phyloP scores from a whole-genome alignment of 441 rosid genomes.

The Dalechampia spathulata region DNA sequence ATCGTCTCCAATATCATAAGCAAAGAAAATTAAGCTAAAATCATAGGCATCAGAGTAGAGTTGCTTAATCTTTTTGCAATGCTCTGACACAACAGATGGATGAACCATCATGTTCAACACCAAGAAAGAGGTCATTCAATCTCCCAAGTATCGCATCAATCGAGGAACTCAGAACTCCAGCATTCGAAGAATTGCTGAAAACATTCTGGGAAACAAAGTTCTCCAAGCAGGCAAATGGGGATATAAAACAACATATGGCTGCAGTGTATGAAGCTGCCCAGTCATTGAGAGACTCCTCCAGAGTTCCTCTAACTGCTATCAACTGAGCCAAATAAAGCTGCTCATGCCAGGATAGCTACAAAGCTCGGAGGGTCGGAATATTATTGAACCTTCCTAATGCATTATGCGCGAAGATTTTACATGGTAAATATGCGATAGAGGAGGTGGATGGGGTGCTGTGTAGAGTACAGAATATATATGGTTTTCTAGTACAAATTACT shows the following conservation, averaged over 20 bases:
- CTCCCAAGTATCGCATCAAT: slow-evolving; percentile 78
- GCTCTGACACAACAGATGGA: slow-evolving; percentile 53
- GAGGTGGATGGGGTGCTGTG: no score
- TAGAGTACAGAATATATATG: no score
- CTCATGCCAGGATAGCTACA: no score
- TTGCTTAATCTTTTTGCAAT: no score
- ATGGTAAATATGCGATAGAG: no score
- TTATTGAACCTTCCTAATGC: no score
- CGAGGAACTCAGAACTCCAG: slow-evolving; percentile 86
- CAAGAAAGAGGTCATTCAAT: slow-evolving; percentile 67
- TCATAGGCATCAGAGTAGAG: no score
- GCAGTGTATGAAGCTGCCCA: slow-evolving; percentile 58
- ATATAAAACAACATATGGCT: slow-evolving; percentile 49
- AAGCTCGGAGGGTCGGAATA: no score
- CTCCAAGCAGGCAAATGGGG: slow-evolving; percentile 65
- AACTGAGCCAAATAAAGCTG: slow-evolving; percentile 32
- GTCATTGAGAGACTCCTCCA: slow-evolving; percentile 61
- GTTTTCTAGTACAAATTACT: no score
- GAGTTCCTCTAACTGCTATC: slow-evolving; percentile 87
- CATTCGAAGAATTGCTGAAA: slow-evolving; percentile 74
- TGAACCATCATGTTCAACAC: slow-evolving; percentile 90
- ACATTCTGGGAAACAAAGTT: slow-evolving; percentile 61
- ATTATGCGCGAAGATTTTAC: no score
- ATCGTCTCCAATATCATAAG: no score
- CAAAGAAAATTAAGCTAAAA: no score